These are phyloP conservation scores for Cordyceps cicadae DNA, from an alignment of 2,329 filamentous ascomycete species.

Conservation along the genomic window DNA sequence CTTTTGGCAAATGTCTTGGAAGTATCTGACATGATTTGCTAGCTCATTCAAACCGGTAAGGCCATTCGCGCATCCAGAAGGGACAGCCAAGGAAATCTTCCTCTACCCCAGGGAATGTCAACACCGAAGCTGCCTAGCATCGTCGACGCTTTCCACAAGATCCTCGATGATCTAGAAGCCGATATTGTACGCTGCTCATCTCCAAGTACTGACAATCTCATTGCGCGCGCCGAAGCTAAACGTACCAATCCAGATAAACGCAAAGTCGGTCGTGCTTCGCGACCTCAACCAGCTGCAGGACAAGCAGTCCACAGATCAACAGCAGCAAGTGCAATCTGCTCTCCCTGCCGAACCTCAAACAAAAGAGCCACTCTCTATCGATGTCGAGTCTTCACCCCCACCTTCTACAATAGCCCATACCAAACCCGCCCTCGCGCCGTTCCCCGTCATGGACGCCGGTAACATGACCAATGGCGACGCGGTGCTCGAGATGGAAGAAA, in stretches of 20 bases:
- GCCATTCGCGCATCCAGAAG: constrained; percentile 41
- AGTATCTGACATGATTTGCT: constrained; percentile 9
- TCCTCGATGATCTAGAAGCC: constrained; percentile 47
- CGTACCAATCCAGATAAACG: constrained; percentile 25
- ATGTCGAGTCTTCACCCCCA: constrained; percentile 28
- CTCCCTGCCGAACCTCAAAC: constrained; percentile 28
- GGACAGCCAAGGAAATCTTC: constrained; percentile 33
- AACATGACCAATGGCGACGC: constrained; percentile 5
- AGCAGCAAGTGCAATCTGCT: constrained; percentile 16
- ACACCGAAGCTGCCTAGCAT: constrained; percentile 38
- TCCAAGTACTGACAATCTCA: neutral
- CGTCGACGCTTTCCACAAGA: constrained; percentile 41
- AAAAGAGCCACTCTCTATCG: constrained; percentile 28
- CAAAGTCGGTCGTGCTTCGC: constrained; percentile 47
- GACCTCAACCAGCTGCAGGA: constrained; percentile 39
- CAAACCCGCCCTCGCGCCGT: constrained; percentile 32
- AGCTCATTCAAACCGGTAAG: constrained; percentile 54
- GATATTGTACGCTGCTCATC: constrained; percentile 41
- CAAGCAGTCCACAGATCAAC: constrained; percentile 18
- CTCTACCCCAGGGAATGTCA: constrained; percentile 24
- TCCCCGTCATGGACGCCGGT: constrained; percentile 44
- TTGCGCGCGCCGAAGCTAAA: constrained; percentile 3
- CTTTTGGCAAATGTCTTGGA: neutral
- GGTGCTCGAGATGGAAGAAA: constrained; percentile 23
- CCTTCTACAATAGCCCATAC: constrained; percentile 1